Evolutionary conservation across 2,329 filamentous ascomycete species (phyloP), one percentile per base, ranked within the genome.

Genomic region (Allantophomopsis lycopodina): DNA sequence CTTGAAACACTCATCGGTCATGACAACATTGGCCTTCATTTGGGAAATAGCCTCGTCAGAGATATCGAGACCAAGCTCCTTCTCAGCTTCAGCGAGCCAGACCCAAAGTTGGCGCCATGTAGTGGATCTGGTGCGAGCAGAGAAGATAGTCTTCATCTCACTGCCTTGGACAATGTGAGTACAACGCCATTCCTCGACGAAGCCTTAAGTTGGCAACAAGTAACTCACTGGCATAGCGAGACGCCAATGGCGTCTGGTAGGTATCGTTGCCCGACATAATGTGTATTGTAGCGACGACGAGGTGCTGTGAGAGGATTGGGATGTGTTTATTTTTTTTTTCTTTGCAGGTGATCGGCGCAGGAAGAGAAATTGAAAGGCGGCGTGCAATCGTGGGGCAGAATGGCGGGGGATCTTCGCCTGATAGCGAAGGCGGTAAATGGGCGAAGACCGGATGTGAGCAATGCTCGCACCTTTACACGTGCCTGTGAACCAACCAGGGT

Each of bases 21-120:
- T 69, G n/a, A 67, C 68, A 35, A 88, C 65, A 44, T 88, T 70
- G n/a, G 74, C 71, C 46, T 72, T 69, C 73, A 94, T 83, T 60
- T 87, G 73, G 43, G 78, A 70, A 39, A 95, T 66, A 7, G 87
- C 87, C 52, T 89, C 76, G 15, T 71, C 59, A 12, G 73, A 77
- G 55, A 94, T 88, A 7, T 72, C 64, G 36, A 94, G 72, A 2
- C 86, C 86, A 2, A 94, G 71, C 59, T 88, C 80, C 58, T 79
- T 78, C 66, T 94, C 81, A 12, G 72, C 68, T 65, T 94, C 80
- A 18, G 87, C 87, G 14, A 94, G 79, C 61, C 71, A 78, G 34
- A 89, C 65, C 87, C 87, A 94, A 16, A 94, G 74, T 57, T 83
- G 71, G 47, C 87, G 76, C 86, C 86, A 93, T 40, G 77, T 86